Evolutionary conservation across 2,329 filamentous ascomycete species (phyloP), one percentile per base, ranked within the genome.

Genomic region (Colletotrichum aenigma): DNA sequence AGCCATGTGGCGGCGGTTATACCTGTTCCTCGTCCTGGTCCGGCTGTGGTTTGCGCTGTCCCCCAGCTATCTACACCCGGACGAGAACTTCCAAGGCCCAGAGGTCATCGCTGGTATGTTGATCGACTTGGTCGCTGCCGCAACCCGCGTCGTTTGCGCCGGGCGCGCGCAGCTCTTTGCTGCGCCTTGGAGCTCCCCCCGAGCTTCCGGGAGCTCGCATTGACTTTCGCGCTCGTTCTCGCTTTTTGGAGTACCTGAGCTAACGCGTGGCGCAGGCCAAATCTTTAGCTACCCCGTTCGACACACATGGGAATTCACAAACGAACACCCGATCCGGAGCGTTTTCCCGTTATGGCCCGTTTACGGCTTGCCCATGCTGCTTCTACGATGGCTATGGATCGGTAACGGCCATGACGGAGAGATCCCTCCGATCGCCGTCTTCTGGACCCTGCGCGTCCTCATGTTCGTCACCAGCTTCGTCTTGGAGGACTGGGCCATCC

Each of bases 61-160:
- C 78, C 95, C 97, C 75, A 98, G 96, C 89, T 99, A 99, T 85
- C 91, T 99, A 62, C 97, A 99, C 85, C 97, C 97, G 7, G 97
- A 99, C 87, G 97, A 99, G 89, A 97, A 98, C 88, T 99, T 99
- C 82, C 97, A 99, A 87, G 97, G 97, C 43, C 97, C 97, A 18
- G 97, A 99, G 88, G 94, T 98, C 78, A 97, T 98, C 82, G 96
- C 96, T 82, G 96, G 96, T 98, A 91, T 79, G 58, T 48, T 56
- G 34, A 13, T 34, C n/a, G 18, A n/a, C 30, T 30, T 36, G 30
- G 64, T 64, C 43, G 52, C 32, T 66, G 7, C 67, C 43, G 34
- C 36, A 18, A 34, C 36, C 24, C 69, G 48, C 56, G 28, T 58
- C 61, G 30, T 60, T 48, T 58, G 58, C 74, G 55, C 15, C 58